Percentiles rank a stretch among this genome's conserved stretches.
Evolutionary conservation across 2,329 filamentous ascomycete genomes (phyloP).

Genomic region (Curvularia lunata): DNA sequence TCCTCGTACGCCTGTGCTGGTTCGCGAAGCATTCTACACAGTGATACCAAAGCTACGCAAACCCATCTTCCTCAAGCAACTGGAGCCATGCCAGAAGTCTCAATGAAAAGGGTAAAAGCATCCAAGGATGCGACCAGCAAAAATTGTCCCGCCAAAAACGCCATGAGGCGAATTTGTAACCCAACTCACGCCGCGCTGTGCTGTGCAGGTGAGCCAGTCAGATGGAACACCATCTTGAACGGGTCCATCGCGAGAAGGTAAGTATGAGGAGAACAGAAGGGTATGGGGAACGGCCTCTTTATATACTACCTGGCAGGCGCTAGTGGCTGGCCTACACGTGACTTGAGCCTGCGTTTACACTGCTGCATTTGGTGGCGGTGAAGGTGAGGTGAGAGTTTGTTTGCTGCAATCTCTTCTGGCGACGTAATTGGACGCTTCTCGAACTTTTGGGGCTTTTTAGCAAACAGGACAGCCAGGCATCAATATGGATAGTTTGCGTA

Average conservation of each 20-base stretch:
- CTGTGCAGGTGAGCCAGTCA: slow-evolving; percentile 40
- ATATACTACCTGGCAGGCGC: not conserved
- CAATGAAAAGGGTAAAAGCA: slow-evolving; percentile 46
- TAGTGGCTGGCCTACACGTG: slow-evolving; percentile 1
- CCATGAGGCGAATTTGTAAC: slow-evolving; percentile 39
- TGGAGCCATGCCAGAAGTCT: slow-evolving; percentile 34
- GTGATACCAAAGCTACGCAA: not conserved
- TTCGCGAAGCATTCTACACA: not conserved
- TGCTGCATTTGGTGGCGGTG: not conserved
- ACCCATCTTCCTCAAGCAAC: slow-evolving; percentile 46
- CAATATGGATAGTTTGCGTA: not conserved
- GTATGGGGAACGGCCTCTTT: not conserved
- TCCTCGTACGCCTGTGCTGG: not conserved
- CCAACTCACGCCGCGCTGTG: slow-evolving; percentile 40
- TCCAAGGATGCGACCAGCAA: slow-evolving; percentile 1
- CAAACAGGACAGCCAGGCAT: not conserved
- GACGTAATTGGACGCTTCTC: not conserved
- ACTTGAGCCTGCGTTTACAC: not conserved
- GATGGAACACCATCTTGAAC: slow-evolving; percentile 8
- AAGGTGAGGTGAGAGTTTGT: not conserved
- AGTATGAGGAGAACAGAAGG: slow-evolving; percentile 4
- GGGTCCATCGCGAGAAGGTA: slow-evolving; percentile 39
- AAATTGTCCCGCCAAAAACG: slow-evolving; percentile 27
- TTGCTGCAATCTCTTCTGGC: not conserved
- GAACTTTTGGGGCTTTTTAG: not conserved